These are phyloP conservation scores for Crithidia brevicula DNA, from an alignment of 208 protist species.

Conservation along the genomic window DNA sequence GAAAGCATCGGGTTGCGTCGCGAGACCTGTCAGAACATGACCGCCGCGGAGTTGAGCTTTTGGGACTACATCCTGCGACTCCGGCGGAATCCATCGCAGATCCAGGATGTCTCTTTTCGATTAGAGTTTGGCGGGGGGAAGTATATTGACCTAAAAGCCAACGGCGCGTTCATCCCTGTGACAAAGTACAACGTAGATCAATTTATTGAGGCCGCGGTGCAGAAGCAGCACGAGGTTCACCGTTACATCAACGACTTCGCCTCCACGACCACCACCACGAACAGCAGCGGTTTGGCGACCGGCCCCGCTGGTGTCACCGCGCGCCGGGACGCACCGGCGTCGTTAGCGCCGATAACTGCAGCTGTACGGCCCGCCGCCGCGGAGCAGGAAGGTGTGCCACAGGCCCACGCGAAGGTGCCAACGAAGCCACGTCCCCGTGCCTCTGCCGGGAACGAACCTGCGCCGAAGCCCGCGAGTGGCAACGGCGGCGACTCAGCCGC, in stretches of 20 bases:
- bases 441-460: neutral
- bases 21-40: conserved; percentile 33
- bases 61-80: conserved; percentile 35
- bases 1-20: conserved; percentile 27
- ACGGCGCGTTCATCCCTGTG: conserved; percentile 35
- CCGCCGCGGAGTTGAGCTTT: conserved; percentile 27
- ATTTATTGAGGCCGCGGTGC: conserved; percentile 36
- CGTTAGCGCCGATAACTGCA: neutral
- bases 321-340: neutral
- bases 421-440: conserved; percentile 12
- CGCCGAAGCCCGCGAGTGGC: no score
- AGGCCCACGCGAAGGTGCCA: neutral
- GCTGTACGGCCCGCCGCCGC: neutral
- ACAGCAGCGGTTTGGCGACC: neutral
- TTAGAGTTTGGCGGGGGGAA: conserved; percentile 24
- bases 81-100: conserved; percentile 20
- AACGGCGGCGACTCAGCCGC: neutral
- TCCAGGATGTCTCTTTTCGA: conserved; percentile 33
- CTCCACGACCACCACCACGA: conserved; percentile 9
- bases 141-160: conserved; percentile 33
- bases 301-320: neutral
- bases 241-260: conserved; percentile 34
- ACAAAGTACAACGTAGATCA: conserved; percentile 43
- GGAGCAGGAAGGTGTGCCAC: no score
- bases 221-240: conserved; percentile 35